These are phyloP conservation scores for Saccharomycopsis fibuligera DNA, from an alignment of 805 yeast genomes.

Conservation along the genomic window DNA sequence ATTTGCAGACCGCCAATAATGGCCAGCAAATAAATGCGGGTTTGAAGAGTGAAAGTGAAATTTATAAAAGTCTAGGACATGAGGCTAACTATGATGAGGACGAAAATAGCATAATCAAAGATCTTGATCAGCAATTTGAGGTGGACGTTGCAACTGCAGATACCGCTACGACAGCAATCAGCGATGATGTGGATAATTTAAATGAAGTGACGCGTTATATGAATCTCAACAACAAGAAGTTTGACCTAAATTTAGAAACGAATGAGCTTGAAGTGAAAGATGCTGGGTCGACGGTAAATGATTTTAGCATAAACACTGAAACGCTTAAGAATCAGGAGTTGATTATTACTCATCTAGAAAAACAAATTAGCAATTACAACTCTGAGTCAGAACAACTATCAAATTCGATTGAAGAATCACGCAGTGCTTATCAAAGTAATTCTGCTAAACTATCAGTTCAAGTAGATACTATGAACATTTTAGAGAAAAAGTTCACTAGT, in stretches of 20 bases:
- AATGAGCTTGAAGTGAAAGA: not conserved
- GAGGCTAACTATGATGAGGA: not conserved
- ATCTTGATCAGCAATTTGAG: not conserved
- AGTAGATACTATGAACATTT: constrained; percentile 4
- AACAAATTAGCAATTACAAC: constrained; percentile 46
- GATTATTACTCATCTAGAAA: constrained; percentile 39
- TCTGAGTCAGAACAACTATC: constrained; percentile 10
- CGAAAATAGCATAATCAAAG: not conserved
- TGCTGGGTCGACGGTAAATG: too few species aligned
- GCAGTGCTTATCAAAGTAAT: constrained; percentile 38
- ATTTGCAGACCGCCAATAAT: constrained; percentile 1
- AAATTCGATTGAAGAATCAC: constrained; percentile 28
- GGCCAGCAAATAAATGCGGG: not conserved
- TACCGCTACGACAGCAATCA: too few species aligned
- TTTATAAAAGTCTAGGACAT: not conserved
- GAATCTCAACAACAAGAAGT: not conserved
- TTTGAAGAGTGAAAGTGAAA: not conserved
- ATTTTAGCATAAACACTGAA: not conserved
- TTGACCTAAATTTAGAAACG: not conserved
- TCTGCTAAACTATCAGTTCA: constrained; percentile 26
- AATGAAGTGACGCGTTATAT: constrained; percentile 1
- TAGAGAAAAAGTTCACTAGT: constrained; percentile 9
- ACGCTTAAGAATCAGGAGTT: not conserved
- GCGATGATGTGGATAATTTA: constrained; percentile 17
- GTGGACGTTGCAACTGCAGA: too few species aligned